phyloP scores from a whole-genome alignment of 2,329 filamentous ascomycete genomes.

The Stromatinia cepivora region DNA sequence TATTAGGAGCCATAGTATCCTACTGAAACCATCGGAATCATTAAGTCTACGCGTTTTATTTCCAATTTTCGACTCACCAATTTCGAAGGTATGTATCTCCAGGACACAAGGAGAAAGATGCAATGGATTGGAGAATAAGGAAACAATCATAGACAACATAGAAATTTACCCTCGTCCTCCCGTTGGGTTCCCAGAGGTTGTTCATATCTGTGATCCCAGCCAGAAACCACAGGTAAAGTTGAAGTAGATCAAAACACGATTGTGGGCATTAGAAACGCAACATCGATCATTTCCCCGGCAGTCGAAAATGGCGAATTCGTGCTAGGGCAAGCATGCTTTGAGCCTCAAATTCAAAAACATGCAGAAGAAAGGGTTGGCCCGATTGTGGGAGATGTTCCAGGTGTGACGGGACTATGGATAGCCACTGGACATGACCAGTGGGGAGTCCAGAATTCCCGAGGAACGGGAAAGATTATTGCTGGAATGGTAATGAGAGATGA shows the following conservation, averaged over 20 bases:
- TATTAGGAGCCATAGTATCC: conserved; percentile 12
- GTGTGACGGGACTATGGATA: conserved; percentile 9
- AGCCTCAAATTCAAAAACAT: conserved; percentile 16
- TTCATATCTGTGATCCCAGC: conserved; percentile 9
- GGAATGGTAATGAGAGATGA: conserved; percentile 11
- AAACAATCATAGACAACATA: neutral
- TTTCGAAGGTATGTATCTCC: neutral
- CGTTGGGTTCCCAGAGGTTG: neutral
- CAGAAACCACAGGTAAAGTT: neutral
- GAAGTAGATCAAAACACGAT: neutral
- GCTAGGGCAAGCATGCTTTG: conserved; percentile 13
- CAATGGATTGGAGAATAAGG: neutral
- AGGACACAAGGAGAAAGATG: neutral
- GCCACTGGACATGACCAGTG: conserved; percentile 6
- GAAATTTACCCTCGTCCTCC: conserved; percentile 10
- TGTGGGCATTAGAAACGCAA: neutral
- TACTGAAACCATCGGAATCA: neutral
- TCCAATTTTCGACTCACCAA: neutral
- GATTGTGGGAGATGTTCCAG: neutral
- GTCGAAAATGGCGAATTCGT: neutral
- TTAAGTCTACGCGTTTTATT: conserved; percentile 1
- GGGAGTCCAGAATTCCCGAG: conserved; percentile 6
- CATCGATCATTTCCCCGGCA: neutral
- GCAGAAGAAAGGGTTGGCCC: conserved; percentile 9
- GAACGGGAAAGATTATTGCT: conserved; percentile 12